Evolutionary conservation across 495 filamentous ascomycete species (phyloP).

Genomic region (Clohesyomyces aquaticus): DNA sequence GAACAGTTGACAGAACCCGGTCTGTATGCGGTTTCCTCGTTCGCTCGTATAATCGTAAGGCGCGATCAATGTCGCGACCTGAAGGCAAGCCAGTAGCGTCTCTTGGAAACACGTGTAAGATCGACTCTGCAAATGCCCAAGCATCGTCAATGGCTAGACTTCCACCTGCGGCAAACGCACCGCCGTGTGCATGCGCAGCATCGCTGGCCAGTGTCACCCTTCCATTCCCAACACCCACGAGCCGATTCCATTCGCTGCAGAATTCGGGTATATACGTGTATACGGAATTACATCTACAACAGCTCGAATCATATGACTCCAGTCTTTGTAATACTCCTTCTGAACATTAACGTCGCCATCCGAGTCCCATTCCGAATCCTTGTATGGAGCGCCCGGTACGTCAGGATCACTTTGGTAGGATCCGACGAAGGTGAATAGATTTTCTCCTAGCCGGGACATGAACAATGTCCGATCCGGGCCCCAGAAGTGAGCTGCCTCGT

Average conservation of each 20-base stretch:
- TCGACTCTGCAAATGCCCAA: slow-evolving; percentile 35
- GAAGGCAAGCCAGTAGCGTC: slow-evolving; percentile 16
- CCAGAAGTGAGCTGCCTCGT: slow-evolving; percentile 57
- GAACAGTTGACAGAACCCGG: slow-evolving; percentile 49
- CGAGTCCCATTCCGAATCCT: slow-evolving; percentile 50
- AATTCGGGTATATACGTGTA: slow-evolving; percentile 54
- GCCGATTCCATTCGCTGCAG: slow-evolving; percentile 47
- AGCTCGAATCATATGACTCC: slow-evolving; percentile 52
- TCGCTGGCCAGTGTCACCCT: slow-evolving; percentile 53
- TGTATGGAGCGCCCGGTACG: slow-evolving; percentile 47
- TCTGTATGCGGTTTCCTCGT: slow-evolving; percentile 53
- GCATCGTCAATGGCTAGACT: slow-evolving; percentile 58
- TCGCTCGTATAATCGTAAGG: slow-evolving; percentile 49
- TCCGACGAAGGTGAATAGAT: slow-evolving; percentile 55
- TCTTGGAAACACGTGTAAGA: slow-evolving; percentile 17
- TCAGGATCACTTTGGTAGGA: slow-evolving; percentile 51
- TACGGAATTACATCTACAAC: slow-evolving; percentile 51
- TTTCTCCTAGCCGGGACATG: slow-evolving; percentile 51
- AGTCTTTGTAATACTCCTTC: slow-evolving; percentile 51
- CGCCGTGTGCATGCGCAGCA: slow-evolving; percentile 57
- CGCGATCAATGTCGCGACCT: slow-evolving; percentile 38
- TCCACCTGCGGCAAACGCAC: slow-evolving; percentile 56
- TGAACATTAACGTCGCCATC: slow-evolving; percentile 49
- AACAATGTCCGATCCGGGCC: slow-evolving; percentile 55
- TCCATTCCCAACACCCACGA: slow-evolving; percentile 51